phyloP scores from a whole-genome alignment of 176 grass and related monocot genomes.

The Carex kokanica region DNA sequence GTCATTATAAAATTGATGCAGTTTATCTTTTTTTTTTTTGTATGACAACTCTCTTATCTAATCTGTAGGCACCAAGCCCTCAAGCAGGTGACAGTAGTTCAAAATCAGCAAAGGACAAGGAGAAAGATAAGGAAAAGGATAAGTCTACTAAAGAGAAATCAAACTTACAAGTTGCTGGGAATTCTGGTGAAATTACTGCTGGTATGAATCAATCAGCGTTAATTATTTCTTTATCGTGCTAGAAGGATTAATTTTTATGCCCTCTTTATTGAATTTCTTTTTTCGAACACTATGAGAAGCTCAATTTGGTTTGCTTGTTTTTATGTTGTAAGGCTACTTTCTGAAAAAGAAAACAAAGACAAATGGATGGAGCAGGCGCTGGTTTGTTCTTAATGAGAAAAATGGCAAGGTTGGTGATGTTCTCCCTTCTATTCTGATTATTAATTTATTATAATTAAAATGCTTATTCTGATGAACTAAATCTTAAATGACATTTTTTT shows the following conservation, averaged over 20 bases:
- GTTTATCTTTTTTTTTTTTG: conserved; percentile 4
- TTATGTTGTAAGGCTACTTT: conserved; percentile 51
- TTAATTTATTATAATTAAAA: neutral
- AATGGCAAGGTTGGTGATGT: conserved; percentile 58
- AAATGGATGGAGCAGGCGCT: conserved; percentile 77
- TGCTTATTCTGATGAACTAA: conserved; percentile 11
- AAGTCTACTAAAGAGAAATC: conserved; percentile 47
- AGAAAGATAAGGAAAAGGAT: conserved; percentile 39
- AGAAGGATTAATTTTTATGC: neutral
- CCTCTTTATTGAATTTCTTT: neutral
- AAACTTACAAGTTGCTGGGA: conserved; percentile 69
- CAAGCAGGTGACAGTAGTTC: conserved; percentile 47
- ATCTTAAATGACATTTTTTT: conserved; percentile 4
- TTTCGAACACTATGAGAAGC: neutral
- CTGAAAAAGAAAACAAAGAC: conserved; percentile 67
- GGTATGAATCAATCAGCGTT: conserved; percentile 33
- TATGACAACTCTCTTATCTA: conserved; percentile 30
- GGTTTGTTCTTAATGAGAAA: conserved; percentile 95
- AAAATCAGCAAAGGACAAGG: conserved; percentile 41
- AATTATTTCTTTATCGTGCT: neutral
- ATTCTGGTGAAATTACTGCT: conserved; percentile 78
- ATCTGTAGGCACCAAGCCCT: conserved; percentile 58
- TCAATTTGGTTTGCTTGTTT: conserved; percentile 20
- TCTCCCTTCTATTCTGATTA: conserved; percentile 19
- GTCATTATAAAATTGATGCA: conserved; percentile 26